These are phyloP conservation scores for Nannochloris sp. DNA, from an alignment of 139 green algal species.

Conservation along the genomic window DNA sequence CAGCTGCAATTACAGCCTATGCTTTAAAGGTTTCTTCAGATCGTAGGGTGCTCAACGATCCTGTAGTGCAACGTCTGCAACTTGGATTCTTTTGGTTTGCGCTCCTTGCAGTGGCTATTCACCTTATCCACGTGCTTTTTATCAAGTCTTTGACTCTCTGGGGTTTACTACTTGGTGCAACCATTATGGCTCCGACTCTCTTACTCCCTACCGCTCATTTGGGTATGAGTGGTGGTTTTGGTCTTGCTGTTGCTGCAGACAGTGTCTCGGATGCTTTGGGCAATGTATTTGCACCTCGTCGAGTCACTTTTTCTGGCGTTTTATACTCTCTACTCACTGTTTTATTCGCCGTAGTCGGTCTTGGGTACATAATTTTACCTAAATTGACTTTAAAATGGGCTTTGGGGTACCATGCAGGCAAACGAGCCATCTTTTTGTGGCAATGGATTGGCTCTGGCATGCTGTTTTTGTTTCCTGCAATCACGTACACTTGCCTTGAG, in stretches of 20 bases:
- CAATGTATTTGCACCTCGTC: slow-evolving; percentile 19
- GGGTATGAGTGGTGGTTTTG: slow-evolving; percentile 18
- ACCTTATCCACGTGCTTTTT: slow-evolving; percentile 26
- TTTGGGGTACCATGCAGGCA: slow-evolving; percentile 20
- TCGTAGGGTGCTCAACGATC: slow-evolving; percentile 12
- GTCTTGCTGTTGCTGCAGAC: background rate
- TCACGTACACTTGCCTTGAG: slow-evolving; percentile 27
- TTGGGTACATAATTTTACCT: slow-evolving; percentile 20
- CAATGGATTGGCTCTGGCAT: slow-evolving; percentile 25
- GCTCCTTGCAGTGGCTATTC: slow-evolving; percentile 17
- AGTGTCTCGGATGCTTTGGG: background rate
- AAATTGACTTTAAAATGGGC: slow-evolving; percentile 8
- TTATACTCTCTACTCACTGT: slow-evolving; percentile 2
- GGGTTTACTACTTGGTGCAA: slow-evolving; percentile 22
- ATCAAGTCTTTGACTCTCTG: slow-evolving; percentile 22
- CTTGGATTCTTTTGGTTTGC: slow-evolving; percentile 32
- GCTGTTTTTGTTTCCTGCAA: slow-evolving; percentile 24
- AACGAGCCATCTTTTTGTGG: slow-evolving; percentile 23
- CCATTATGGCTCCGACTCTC: slow-evolving; percentile 21
- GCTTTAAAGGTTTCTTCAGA: slow-evolving; percentile 24
- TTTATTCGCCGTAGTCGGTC: slow-evolving; percentile 19
- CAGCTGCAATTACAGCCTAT: slow-evolving; percentile 15
- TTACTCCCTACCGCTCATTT: slow-evolving; percentile 17
- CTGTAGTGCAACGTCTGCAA: slow-evolving; percentile 22
- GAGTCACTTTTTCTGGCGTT: background rate